Percentiles rank a stretch among this genome's conserved stretches.
phyloP scores from a whole-genome alignment of 345 rosid species.

The Pugionium dolabratum region DNA sequence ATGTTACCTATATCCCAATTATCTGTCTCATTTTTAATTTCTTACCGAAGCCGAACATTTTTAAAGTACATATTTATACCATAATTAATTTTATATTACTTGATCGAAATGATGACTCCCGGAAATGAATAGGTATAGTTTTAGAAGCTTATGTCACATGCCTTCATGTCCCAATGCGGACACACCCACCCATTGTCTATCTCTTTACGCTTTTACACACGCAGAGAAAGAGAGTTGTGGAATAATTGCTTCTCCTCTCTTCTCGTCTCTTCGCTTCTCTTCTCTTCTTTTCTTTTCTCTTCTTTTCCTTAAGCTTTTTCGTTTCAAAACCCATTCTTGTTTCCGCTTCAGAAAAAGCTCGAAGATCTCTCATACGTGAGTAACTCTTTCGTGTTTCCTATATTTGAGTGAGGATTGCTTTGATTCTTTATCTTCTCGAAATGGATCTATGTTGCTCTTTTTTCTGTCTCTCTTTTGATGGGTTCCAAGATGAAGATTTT shows the following conservation, averaged over 20 bases:
- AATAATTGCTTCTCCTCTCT: constrained; percentile 9
- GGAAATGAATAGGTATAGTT: no score
- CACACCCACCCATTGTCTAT: constrained; percentile 53
- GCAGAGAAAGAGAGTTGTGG: constrained; percentile 2
- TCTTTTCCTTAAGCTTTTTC: constrained; percentile 15
- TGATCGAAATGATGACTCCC: no score
- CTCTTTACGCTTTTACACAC: constrained; percentile 28
- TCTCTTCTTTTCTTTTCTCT: no score
- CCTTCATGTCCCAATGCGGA: constrained; percentile 32
- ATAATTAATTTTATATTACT: no score
- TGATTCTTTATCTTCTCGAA: not conserved
- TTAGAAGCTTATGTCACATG: constrained; percentile 46
- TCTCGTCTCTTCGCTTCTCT: no score
- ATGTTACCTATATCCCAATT: no score
- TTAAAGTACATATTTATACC: no score
- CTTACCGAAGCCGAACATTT: no score
- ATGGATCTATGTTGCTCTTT: constrained; percentile 18
- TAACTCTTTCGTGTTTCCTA: constrained; percentile 9
- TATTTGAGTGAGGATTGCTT: not conserved
- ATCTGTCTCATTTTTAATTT: no score
- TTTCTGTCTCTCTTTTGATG: not conserved
- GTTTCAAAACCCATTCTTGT: not conserved
- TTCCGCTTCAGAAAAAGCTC: constrained; percentile 16
- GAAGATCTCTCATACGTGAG: constrained; percentile 42
- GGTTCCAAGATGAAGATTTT: not conserved